Base-by-base conservation (phyloP, 257 asterid genomes). In the Petunia secreta region DNA sequence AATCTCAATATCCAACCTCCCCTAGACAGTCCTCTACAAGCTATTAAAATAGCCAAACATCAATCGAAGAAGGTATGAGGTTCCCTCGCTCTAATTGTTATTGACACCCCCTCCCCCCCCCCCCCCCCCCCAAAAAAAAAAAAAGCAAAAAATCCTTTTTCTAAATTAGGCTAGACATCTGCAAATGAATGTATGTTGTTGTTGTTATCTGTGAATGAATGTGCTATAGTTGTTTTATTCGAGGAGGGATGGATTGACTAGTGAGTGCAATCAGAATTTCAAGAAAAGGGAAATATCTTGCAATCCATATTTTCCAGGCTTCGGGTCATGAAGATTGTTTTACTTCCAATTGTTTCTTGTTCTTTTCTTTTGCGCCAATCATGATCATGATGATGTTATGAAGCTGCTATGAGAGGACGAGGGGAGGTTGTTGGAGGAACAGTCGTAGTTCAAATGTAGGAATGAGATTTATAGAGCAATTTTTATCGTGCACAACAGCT, bases 41-140 rank as follows among this genome's bases (percentile, higher is more conserved):
- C 73, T 78, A 76, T 86, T 76, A 81, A 88, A 79, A 85, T 91
- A 63, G 81, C 86, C 75, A 82, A 82, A 82, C 84, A 90, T 63
- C 39, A 86, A 63, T 81, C 85, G 55, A 75, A 44, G 81, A 85
- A 78, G 91, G 94, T 91, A 84, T 81, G 84, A 40, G n/a, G 39
- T 43, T 74, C 54, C 77, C 82, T 73, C 67, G 52, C 79, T 82
- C 6, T 62, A 77, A 34, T 78, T 55, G 13, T 2, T 71, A 43
- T 73, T 40, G 52, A 64, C 60, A 53, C 38, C 1, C 76, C 9
- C 43, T 5, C 40, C 15, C 5, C 77, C 9, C 38, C 4, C 60
- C 25, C 43, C 2, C 6, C 2, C 43, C 41, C 13, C 25, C 25
- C 0, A 25, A 25, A 25, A 25, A 25, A 25, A 25, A 25, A 65